A percentile compares a stretch with the other conserved stretches of the same genome.
Evolutionary conservation across 2,329 filamentous ascomycete species (phyloP).

Genomic region (Cercospora citrullina): DNA sequence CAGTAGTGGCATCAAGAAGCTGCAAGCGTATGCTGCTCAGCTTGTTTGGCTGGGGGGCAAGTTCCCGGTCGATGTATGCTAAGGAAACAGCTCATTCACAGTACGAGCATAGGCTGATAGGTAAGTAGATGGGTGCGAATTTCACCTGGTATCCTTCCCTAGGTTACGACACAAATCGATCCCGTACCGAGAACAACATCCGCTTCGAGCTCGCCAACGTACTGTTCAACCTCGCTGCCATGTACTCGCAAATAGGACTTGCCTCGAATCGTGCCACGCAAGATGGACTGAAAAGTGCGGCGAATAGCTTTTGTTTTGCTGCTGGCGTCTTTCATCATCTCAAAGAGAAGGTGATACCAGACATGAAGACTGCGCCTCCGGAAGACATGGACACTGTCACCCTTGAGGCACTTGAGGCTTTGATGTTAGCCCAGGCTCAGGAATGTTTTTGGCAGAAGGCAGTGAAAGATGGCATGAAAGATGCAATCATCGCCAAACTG

Average conservation of each 20-base stretch:
- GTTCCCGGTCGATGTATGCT: slow-evolving; percentile 84
- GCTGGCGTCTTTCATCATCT: slow-evolving; percentile 82
- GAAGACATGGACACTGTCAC: slow-evolving; percentile 95
- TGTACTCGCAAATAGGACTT: slow-evolving; percentile 90
- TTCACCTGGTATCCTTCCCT: slow-evolving; percentile 95
- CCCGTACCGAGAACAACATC: slow-evolving; percentile 58
- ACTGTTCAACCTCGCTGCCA: slow-evolving; percentile 86
- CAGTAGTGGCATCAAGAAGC: slow-evolving; percentile 77
- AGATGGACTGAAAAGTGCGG: slow-evolving; percentile 83
- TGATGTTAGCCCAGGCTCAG: slow-evolving; percentile 89
- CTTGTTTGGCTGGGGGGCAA: slow-evolving; percentile 91
- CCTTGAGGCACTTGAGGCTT: slow-evolving; percentile 75
- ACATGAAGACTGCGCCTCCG: slow-evolving; percentile 74
- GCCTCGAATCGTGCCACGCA: slow-evolving; percentile 73
- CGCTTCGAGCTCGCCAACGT: slow-evolving; percentile 87
- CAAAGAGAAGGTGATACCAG: slow-evolving; percentile 73
- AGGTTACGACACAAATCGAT: slow-evolving; percentile 59
- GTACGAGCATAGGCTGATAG: slow-evolving; percentile 18
- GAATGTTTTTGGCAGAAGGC: slow-evolving; percentile 99
- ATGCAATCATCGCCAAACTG: slow-evolving; percentile 86
- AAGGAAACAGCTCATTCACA: slow-evolving; percentile 1
- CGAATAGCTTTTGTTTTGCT: slow-evolving; percentile 84
- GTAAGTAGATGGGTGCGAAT: slow-evolving; percentile 76
- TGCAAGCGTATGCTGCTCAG: slow-evolving; percentile 90
- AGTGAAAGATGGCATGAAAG: slow-evolving; percentile 89